phyloP scores from a whole-genome alignment of 495 filamentous ascomycete species.

The Sabuloglossum arenarium region DNA sequence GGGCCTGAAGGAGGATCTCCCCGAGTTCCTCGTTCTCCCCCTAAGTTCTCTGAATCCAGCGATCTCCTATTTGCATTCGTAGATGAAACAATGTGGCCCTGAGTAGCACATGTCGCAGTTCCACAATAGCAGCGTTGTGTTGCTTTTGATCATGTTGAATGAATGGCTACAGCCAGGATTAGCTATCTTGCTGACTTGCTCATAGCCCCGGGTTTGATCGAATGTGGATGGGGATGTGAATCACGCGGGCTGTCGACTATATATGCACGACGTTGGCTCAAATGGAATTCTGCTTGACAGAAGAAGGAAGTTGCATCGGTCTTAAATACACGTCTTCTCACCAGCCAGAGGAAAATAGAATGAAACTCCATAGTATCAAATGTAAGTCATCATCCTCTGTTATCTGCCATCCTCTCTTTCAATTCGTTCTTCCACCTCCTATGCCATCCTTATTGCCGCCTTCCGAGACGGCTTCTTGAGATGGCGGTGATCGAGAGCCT shows the following conservation, averaged over 20 bases:
- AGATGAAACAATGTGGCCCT: conserved; percentile 66
- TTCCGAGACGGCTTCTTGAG: not conserved
- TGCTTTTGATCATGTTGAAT: conserved; percentile 58
- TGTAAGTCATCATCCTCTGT: no score
- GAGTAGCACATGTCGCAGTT: conserved; percentile 54
- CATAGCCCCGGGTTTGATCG: not conserved
- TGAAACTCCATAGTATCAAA: not conserved
- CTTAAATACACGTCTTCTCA: not conserved
- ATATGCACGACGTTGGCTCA: not conserved
- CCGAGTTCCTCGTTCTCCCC: no score
- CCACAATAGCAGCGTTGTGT: conserved; percentile 55
- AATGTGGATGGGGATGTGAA: not conserved
- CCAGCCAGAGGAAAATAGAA: not conserved
- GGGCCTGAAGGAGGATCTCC: no score
- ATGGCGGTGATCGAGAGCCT: not conserved
- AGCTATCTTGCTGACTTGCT: not conserved
- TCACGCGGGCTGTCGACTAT: no score
- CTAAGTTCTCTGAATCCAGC: no score
- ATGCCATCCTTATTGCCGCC: not conserved
- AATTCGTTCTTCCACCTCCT: no score
- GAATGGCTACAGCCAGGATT: not conserved
- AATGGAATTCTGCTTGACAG: not conserved
- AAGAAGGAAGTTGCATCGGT: not conserved
- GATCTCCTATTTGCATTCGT: conserved; percentile 54
- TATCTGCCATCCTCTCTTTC: no score